Percentiles rank a stretch among this genome's conserved stretches.
These are phyloP conservation scores for Triangularia setosa DNA, from an alignment of 2,329 filamentous ascomycete species.

Conservation along the genomic window DNA sequence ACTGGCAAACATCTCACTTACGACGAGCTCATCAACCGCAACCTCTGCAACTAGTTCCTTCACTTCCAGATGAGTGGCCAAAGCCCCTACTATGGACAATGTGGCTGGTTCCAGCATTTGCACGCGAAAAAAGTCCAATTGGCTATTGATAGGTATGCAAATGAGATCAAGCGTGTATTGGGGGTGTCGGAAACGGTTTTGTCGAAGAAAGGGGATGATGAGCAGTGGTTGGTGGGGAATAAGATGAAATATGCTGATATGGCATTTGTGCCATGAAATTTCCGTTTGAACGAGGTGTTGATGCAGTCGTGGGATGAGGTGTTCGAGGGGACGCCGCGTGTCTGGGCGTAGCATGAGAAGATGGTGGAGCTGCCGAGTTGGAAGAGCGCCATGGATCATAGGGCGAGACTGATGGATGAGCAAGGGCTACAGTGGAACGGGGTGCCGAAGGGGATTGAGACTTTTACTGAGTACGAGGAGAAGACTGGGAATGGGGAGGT, in stretches of 20 bases:
- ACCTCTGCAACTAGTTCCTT: slow-evolving; percentile 32
- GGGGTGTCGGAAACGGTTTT: slow-evolving; percentile 21
- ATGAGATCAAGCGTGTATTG: slow-evolving; percentile 24
- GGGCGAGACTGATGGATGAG: slow-evolving; percentile 34
- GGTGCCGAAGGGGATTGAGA: slow-evolving; percentile 34
- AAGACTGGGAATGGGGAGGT: slow-evolving; percentile 21
- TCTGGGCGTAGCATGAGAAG: slow-evolving; percentile 34
- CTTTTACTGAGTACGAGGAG: slow-evolving; percentile 28
- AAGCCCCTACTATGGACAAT: slow-evolving; percentile 44
- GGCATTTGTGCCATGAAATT: slow-evolving; percentile 25
- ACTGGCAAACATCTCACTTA: slow-evolving; percentile 23
- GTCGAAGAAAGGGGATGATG: slow-evolving; percentile 6
- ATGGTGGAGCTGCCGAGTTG: slow-evolving; percentile 33
- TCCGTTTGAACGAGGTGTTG: slow-evolving; percentile 23
- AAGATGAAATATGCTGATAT: slow-evolving; percentile 25
- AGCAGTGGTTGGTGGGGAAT: slow-evolving; percentile 24
- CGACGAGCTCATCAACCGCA: slow-evolving; percentile 17
- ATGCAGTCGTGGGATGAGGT: slow-evolving; percentile 24
- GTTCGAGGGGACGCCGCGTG: slow-evolving; percentile 27
- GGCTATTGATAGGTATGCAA: slow-evolving; percentile 22
- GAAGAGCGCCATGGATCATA: slow-evolving; percentile 32
- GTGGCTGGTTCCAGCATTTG: slow-evolving; percentile 34
- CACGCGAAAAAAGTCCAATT: slow-evolving; percentile 26
- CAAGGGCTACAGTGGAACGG: slow-evolving; percentile 36
- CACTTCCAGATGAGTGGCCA: slow-evolving; percentile 43